Evolutionary conservation across 2,329 filamentous ascomycete genomes (phyloP), one percentile per base, ranked within the genome.

Genomic region (Monosporascus sp.): DNA sequence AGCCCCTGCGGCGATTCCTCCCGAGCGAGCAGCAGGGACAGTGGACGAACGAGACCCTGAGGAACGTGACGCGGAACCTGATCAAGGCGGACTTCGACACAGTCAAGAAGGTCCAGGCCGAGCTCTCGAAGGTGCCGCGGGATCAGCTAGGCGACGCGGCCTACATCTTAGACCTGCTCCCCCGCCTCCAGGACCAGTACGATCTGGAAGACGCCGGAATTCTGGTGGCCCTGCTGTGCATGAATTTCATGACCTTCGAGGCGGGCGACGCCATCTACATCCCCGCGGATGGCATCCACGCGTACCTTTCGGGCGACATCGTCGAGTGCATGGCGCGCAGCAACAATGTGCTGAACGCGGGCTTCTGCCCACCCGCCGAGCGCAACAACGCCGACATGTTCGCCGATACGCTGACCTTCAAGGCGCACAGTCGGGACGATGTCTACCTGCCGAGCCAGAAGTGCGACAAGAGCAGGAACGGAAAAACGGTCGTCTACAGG

Each of bases 301-400:
- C 87, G 0, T 91, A 90, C 64, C 73, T 91, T 0, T 79, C 79
- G 4, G 88, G 88, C 3, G 83, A 90, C 64, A 89, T 91, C 50
- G 83, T 91, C 61, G 87, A 91, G 68, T 90, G 87, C 70, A 91
- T 91, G 87, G 87, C 87, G 1, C 79, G 86, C 7, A 84, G 79
- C 20, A 85, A 91, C 72, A 90, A 90, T 54, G 87, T 91, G 2
- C 75, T 91, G 49, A 89, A 88, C 67, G 83, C 82, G 0, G 87
- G 88, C 0, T 90, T 92, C 73, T 91, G 86, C 60, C 86, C 87
- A 0, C 75, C 76, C 1, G 80, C 82, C 0, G 83, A 88, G 47
- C 77, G 86, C 14, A 80, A 88, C 63, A 82, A 76, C 44, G 74
- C 85, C 24, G 84, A 88, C 19, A 66, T 85, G 27, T 91, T 91